Conservation (phyloP, 2,329 filamentous ascomycete genomes). For the Pseudogymnoascus sp. region DNA sequence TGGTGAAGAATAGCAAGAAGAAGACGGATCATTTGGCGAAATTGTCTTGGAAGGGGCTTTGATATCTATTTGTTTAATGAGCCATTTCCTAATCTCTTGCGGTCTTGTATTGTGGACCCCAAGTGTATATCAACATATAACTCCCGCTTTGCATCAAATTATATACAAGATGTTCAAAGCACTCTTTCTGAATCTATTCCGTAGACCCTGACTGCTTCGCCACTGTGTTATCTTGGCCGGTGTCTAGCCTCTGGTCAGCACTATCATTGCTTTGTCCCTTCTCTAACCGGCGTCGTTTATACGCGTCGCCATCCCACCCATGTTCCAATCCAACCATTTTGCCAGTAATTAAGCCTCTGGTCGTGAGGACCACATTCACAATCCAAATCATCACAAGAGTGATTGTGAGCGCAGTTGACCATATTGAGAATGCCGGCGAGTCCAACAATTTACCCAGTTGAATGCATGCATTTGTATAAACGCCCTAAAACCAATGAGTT, state of each 20-base stretch:
- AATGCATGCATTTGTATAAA: constrained; percentile 36
- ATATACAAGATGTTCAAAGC: not conserved
- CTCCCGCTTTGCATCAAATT: not conserved
- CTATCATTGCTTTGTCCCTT: not conserved
- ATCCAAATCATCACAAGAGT: constrained; percentile 33
- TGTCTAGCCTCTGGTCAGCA: not conserved
- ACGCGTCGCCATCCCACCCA: constrained; percentile 29
- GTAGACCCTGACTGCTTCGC: not conserved
- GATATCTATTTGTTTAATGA: constrained; percentile 20
- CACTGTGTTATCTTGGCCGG: not conserved
- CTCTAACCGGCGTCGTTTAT: not conserved
- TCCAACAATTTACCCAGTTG: constrained; percentile 35
- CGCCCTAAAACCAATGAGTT: constrained; percentile 27
- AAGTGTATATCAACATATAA: not conserved
- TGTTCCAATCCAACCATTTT: constrained; percentile 29
- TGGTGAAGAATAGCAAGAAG: constrained; percentile 84
- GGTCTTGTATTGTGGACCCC: not conserved
- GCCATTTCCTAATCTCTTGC: not conserved
- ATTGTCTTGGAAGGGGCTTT: constrained; percentile 71
- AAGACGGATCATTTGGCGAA: constrained; percentile 91
- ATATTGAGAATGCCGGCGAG: constrained; percentile 34
- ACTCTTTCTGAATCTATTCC: not conserved
- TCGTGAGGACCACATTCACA: constrained; percentile 29
- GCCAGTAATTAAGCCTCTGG: constrained; percentile 30
- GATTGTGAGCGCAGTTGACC: constrained; percentile 34